These are phyloP conservation scores for Coemansia sp. DNA, from an alignment of 192 early-diverging fungal genomes.

Conservation along the genomic window DNA sequence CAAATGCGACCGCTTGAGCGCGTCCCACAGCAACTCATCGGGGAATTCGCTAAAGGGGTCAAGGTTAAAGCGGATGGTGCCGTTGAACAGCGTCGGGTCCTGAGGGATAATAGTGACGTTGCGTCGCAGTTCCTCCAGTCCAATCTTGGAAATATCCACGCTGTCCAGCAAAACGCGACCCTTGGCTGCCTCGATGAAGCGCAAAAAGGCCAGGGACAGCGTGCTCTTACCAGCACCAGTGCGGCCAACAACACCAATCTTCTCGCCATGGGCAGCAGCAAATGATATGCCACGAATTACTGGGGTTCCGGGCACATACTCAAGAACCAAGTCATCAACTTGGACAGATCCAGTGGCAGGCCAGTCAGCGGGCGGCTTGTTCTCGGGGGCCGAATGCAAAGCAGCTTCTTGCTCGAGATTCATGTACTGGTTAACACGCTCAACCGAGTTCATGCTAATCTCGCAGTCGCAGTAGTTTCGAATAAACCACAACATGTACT, in stretches of 20 bases:
- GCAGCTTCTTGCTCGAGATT: conserved; percentile 73
- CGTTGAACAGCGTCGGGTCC: conserved; percentile 78
- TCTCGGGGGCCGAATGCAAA: conserved; percentile 16
- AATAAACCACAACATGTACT: conserved; percentile 76
- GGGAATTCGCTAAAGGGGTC: conserved; percentile 80
- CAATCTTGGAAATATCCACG: conserved; percentile 67
- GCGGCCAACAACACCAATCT: conserved; percentile 89
- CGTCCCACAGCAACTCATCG: conserved; percentile 75
- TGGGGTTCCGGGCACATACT: conserved; percentile 73
- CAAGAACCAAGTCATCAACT: conserved; percentile 63
- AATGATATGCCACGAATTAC: conserved; percentile 78
- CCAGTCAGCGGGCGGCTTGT: conserved; percentile 59
- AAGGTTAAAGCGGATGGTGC: conserved; percentile 80
- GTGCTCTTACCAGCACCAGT: conserved; percentile 85
- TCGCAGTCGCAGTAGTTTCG: conserved; percentile 79
- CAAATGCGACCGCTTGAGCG: conserved; percentile 72
- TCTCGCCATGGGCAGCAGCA: conserved; percentile 62
- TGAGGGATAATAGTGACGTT: conserved; percentile 88
- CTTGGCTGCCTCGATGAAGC: conserved; percentile 66
- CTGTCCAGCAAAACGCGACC: conserved; percentile 72
- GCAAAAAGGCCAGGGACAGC: conserved; percentile 67
- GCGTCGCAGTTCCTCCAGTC: conserved; percentile 74
- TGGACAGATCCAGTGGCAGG: conserved; percentile 66
- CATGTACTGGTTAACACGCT: conserved; percentile 83
- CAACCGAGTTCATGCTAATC: conserved; percentile 82